phyloP scores from a whole-genome alignment of 1,284 basidiomycete genomes.

The Ceratobasidium sp. region DNA sequence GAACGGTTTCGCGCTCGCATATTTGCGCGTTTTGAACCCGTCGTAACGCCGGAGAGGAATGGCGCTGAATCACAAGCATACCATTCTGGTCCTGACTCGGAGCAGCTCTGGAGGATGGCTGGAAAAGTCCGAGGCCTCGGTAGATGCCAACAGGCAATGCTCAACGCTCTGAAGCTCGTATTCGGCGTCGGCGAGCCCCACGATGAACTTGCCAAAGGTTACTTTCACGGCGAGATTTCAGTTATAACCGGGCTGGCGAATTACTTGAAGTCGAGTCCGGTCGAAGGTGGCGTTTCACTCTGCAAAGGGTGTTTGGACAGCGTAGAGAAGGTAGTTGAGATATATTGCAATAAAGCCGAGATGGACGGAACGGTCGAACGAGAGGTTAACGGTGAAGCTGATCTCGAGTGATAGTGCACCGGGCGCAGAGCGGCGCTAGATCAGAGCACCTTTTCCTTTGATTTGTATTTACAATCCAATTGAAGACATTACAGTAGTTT shows the following conservation, averaged over 20 bases:
- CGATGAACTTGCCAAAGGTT: background rate
- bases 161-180: constrained; percentile 20
- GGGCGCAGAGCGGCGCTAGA: too few species aligned
- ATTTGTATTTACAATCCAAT: too few species aligned
- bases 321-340: constrained; percentile 13
- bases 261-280: constrained; percentile 3
- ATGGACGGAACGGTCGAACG: constrained; percentile 23
- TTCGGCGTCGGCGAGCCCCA: constrained; percentile 12
- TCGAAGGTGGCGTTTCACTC: background rate
- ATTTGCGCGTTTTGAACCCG: constrained; percentile 24
- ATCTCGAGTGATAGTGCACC: background rate
- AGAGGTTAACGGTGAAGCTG: background rate
- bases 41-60: background rate
- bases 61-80: background rate
- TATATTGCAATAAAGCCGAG: constrained; percentile 26
- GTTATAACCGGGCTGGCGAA: constrained; percentile 1
- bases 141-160: constrained; percentile 24
- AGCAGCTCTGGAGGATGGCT: background rate
- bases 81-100: background rate
- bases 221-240: constrained; percentile 4
- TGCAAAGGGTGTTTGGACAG: constrained; percentile 26
- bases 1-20: constrained; percentile 21
- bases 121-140: constrained; percentile 1
- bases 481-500: too few species aligned
- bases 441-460: too few species aligned